Evolutionary conservation across 371 early-diverging fungal species (phyloP).

Genomic region (Syncephalastrum monosporum): DNA sequence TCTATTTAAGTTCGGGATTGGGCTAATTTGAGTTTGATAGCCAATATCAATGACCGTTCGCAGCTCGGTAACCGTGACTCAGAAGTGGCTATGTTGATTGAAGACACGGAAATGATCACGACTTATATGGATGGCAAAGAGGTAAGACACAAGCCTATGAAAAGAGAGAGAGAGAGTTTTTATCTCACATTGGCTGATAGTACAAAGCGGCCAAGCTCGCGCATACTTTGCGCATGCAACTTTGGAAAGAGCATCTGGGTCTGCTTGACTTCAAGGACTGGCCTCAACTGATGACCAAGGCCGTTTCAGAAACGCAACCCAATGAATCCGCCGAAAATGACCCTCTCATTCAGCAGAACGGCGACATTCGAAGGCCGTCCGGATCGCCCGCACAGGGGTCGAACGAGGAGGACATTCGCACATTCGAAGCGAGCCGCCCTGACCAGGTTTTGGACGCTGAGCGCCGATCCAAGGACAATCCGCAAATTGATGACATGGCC

Average conservation of each 20-base stretch:
- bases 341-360: too few species aligned
- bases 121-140: slow-evolving; percentile 73
- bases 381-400: background rate
- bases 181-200: slow-evolving; percentile 19
- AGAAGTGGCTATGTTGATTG: slow-evolving; percentile 85
- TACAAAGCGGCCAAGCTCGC: slow-evolving; percentile 76
- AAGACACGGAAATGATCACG: slow-evolving; percentile 69
- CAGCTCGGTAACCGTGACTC: slow-evolving; percentile 88
- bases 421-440: slow-evolving; percentile 21
- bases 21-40: slow-evolving; percentile 33
- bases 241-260: slow-evolving; percentile 90
- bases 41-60: slow-evolving; percentile 56
- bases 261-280: slow-evolving; percentile 52
- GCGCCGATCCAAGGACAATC: slow-evolving; percentile 19
- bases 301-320: slow-evolving; percentile 12
- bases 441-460: slow-evolving; percentile 24
- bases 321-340: too few species aligned
- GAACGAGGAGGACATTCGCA: slow-evolving; percentile 25
- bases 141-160: slow-evolving; percentile 23
- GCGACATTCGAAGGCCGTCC: background rate
- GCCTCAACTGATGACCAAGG: slow-evolving; percentile 20
- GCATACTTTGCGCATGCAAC: slow-evolving; percentile 68
- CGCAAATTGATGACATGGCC: slow-evolving; percentile 11
- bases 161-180: background rate
- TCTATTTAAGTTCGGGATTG: slow-evolving; percentile 10